These are phyloP conservation scores for Auxenochlorella pyrenoidosa DNA, from an alignment of 139 green algal species.

Conservation along the genomic window DNA sequence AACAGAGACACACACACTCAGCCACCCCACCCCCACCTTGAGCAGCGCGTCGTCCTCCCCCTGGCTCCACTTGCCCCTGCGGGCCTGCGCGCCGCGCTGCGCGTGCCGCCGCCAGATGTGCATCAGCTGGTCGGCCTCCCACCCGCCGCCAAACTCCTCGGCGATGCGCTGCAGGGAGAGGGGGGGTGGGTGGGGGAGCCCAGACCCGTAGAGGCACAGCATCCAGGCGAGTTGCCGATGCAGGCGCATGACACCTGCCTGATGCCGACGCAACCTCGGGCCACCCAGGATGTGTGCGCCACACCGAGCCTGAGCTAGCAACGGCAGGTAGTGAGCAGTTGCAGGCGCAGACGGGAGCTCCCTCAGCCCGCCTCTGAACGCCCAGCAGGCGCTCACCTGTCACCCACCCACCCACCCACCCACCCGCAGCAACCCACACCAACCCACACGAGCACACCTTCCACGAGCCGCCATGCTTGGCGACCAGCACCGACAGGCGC, in stretches of 20 bases:
- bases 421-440: not conserved
- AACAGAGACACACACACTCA: too few relatives aligned
- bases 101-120: conserved; percentile 47
- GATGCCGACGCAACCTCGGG: too few relatives aligned
- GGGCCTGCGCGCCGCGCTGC: conserved; percentile 20
- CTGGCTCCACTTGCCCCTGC: conserved; percentile 35
- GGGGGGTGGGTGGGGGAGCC: not conserved
- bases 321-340: too few relatives aligned
- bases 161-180: conserved; percentile 16
- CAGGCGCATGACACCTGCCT: too few relatives aligned
- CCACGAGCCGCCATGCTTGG: conserved; percentile 29
- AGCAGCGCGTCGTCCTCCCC: conserved; percentile 44
- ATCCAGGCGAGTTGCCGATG: too few relatives aligned
- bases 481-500: conserved; percentile 36
- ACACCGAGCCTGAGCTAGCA: too few relatives aligned
- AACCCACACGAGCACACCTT: conserved; percentile 6
- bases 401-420: too few relatives aligned
- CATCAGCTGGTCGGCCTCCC: conserved; percentile 39
- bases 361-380: too few relatives aligned
- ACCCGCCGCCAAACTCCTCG: conserved; percentile 41
- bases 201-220: not conserved
- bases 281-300: too few relatives aligned
- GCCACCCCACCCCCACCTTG: conserved; percentile 27
- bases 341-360: too few relatives aligned
- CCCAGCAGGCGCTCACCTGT: too few relatives aligned